phyloP scores from a whole-genome alignment of 805 yeast species.

The Nakazawaea anatomiae region DNA sequence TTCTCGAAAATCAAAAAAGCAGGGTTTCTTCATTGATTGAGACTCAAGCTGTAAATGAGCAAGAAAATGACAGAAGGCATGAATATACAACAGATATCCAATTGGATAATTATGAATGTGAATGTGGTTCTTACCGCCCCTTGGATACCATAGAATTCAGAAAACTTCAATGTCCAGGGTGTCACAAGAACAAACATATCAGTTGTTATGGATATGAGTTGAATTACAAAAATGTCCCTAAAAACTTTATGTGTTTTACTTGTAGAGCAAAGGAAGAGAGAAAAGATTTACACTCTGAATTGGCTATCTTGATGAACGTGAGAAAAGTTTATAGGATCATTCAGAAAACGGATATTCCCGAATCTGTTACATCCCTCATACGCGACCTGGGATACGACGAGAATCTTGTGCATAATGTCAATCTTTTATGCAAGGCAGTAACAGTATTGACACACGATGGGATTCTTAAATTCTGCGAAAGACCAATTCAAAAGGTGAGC shows the following conservation, averaged over 20 bases:
- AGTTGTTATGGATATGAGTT: conserved; percentile 16
- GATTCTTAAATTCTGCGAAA: conserved; percentile 12
- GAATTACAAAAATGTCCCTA: neutral
- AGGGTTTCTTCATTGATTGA: conserved; percentile 7
- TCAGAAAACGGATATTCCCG: conserved; percentile 6
- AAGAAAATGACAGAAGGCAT: neutral
- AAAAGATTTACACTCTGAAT: conserved; percentile 7
- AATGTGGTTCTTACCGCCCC: conserved; percentile 13
- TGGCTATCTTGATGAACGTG: conserved; percentile 15
- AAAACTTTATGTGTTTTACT: conserved; percentile 14
- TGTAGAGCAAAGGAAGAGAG: conserved; percentile 10
- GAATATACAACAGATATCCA: neutral
- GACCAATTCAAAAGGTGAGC: neutral
- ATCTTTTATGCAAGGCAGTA: conserved; percentile 12
- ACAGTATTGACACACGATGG: conserved; percentile 16
- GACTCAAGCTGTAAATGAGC: conserved; percentile 7
- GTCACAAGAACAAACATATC: conserved; percentile 14
- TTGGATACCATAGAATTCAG: conserved; percentile 10
- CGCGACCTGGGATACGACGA: conserved; percentile 9
- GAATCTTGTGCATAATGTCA: neutral
- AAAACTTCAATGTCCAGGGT: conserved; percentile 14
- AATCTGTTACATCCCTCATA: conserved; percentile 1
- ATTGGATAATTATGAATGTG: conserved; percentile 13
- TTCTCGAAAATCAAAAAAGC: conserved; percentile 1
- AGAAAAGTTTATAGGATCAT: conserved; percentile 15